Evolutionary conservation across 1,139 yeast genomes (phyloP).

Genomic region (Yarrowia galli): DNA sequence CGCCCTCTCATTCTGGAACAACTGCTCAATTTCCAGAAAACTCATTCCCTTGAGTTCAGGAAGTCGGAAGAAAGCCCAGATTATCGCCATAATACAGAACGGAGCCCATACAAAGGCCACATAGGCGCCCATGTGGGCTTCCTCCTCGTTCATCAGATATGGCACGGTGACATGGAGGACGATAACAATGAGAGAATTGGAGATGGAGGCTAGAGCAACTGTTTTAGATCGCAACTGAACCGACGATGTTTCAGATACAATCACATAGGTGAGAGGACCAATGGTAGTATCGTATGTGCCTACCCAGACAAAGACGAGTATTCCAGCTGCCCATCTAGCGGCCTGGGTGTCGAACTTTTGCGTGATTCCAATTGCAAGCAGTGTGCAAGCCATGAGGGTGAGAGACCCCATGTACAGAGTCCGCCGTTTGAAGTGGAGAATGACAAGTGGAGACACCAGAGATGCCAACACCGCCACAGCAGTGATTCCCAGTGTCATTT

Average conservation of each 20-base stretch:
- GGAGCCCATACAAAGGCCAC: not conserved
- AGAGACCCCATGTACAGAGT: not conserved
- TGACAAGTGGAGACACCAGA: not conserved
- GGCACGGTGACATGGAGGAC: not conserved
- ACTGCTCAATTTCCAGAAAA: not conserved
- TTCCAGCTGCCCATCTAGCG: not conserved
- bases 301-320: not conserved
- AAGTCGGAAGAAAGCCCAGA: slow-evolving; percentile 2
- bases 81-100: not conserved
- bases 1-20: not conserved
- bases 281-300: not conserved
- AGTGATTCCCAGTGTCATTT: not conserved
- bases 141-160: not conserved
- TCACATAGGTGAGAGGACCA: not conserved
- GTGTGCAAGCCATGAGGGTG: not conserved
- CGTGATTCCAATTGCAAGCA: not conserved
- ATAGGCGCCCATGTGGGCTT: not conserved
- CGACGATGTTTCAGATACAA: not conserved
- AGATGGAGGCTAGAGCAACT: not conserved
- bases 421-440: not conserved
- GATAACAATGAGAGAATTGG: not conserved
- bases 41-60: slow-evolving; percentile 8
- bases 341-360: not conserved
- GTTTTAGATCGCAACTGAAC: slow-evolving; percentile 1
- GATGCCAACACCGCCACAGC: not conserved